Percentiles rank a stretch among this genome's conserved stretches.
These are phyloP conservation scores for Fomitopsis pinicola DNA, from an alignment of 1,284 basidiomycete species.

Conservation along the genomic window DNA sequence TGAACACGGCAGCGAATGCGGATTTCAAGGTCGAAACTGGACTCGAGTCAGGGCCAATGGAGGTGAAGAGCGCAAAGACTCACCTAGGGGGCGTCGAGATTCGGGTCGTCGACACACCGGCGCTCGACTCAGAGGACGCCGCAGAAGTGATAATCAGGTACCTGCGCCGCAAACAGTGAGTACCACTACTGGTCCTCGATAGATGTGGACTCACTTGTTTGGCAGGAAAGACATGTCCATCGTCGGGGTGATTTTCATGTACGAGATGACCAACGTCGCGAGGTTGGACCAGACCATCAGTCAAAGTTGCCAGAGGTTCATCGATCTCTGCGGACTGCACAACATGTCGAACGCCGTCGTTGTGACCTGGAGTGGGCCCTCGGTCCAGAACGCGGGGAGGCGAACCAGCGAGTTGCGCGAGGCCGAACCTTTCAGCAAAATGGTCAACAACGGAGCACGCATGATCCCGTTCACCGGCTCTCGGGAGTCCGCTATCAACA, in stretches of 20 bases:
- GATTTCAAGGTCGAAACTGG: not conserved
- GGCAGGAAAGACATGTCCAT: not conserved
- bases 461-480: constrained; percentile 9
- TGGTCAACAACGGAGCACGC: constrained; percentile 10
- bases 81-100: not conserved
- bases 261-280: constrained; percentile 13
- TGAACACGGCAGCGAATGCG: not conserved
- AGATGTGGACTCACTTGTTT: not conserved
- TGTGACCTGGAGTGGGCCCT: constrained; percentile 48
- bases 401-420: constrained; percentile 22
- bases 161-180: not conserved
- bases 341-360: constrained; percentile 32
- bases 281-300: constrained; percentile 5
- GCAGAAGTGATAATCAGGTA: not conserved
- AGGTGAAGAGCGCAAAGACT: not conserved
- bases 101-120: constrained; percentile 1
- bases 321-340: constrained; percentile 10
- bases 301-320: constrained; percentile 11
- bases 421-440: constrained; percentile 8
- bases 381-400: constrained; percentile 21
- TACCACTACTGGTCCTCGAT: not conserved
- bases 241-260: constrained; percentile 14
- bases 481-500: constrained; percentile 2
- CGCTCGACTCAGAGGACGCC: not conserved
- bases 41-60: not conserved